A percentile compares a stretch with the other conserved stretches of the same genome.
These are phyloP conservation scores for Marchantia polymorpha DNA, from an alignment of 225 moss, liverwort and hornwort genomes.

Conservation along the genomic window DNA sequence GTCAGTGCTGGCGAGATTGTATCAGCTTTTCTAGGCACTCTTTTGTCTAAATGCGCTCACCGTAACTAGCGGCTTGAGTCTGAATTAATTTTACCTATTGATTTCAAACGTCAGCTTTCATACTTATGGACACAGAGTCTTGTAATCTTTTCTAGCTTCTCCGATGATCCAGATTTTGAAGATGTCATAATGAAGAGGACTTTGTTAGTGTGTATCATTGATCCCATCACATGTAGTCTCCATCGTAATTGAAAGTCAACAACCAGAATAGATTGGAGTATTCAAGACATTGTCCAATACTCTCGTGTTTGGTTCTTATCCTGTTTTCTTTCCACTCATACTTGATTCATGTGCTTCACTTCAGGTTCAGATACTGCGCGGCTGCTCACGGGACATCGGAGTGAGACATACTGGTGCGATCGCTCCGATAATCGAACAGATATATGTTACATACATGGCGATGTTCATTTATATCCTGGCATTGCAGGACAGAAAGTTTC, in stretches of 20 bases:
- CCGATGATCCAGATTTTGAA: too few relatives aligned
- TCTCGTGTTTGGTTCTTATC: not conserved
- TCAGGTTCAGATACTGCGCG: not conserved
- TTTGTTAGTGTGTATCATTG: too few relatives aligned
- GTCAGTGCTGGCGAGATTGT: not conserved
- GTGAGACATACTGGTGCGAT: constrained; percentile 42
- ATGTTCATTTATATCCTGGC: constrained; percentile 32
- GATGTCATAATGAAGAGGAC: too few relatives aligned
- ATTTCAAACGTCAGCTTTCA: too few relatives aligned
- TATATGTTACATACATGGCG: constrained; percentile 42
- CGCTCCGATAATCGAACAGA: constrained; percentile 45
- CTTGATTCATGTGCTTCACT: not conserved
- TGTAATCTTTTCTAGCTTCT: too few relatives aligned
- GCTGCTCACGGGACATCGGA: not conserved
- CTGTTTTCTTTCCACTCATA: not conserved
- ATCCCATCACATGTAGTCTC: too few relatives aligned
- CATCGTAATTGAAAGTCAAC: too few relatives aligned
- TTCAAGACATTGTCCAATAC: not conserved
- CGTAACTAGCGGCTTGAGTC: too few relatives aligned
- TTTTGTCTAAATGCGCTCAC: not conserved
- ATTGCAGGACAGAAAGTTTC: constrained; percentile 20
- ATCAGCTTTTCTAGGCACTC: not conserved
- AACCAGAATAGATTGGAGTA: not conserved
- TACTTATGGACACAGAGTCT: too few relatives aligned
- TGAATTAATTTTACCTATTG: too few relatives aligned